Evolutionary conservation across 371 early-diverging fungal species (phyloP).

Genomic region (Furculomyces boomerangus): DNA sequence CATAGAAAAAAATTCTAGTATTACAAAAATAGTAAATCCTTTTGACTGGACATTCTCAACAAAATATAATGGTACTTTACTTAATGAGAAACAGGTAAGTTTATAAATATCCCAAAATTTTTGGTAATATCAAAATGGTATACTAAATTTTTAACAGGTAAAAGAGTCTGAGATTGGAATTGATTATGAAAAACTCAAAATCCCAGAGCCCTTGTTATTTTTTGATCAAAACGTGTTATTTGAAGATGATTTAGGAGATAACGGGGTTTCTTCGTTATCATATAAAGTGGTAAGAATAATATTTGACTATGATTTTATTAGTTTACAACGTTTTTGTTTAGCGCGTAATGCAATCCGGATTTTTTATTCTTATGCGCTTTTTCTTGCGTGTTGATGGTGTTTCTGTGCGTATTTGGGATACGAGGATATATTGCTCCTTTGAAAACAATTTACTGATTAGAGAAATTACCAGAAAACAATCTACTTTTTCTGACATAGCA

Average conservation of each 20-base stretch:
- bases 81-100: background rate
- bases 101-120: background rate
- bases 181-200: constrained; percentile 52
- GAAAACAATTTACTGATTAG: constrained; percentile 38
- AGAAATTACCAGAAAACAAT: constrained; percentile 55
- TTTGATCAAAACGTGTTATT: constrained; percentile 78
- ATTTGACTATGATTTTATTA: too few species aligned
- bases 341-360: constrained; percentile 86
- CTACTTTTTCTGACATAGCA: too few species aligned
- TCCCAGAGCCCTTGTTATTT: constrained; percentile 71
- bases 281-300: too few species aligned
- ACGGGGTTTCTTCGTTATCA: constrained; percentile 64
- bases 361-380: constrained; percentile 69
- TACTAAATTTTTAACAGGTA: constrained; percentile 2
- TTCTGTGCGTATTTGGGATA: constrained; percentile 68
- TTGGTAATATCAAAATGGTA: background rate
- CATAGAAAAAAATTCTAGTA: constrained; percentile 38
- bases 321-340: too few species aligned
- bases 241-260: constrained; percentile 93
- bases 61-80: constrained; percentile 44
- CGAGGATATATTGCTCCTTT: constrained; percentile 77
- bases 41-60: constrained; percentile 93
- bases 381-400: constrained; percentile 90
- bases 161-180: constrained; percentile 23
- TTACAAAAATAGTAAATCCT: constrained; percentile 65